Percentiles rank a stretch among this genome's conserved stretches.
These are phyloP conservation scores for Coix lacrymajobi DNA, from an alignment of 176 grass and related monocot species.

Conservation along the genomic window DNA sequence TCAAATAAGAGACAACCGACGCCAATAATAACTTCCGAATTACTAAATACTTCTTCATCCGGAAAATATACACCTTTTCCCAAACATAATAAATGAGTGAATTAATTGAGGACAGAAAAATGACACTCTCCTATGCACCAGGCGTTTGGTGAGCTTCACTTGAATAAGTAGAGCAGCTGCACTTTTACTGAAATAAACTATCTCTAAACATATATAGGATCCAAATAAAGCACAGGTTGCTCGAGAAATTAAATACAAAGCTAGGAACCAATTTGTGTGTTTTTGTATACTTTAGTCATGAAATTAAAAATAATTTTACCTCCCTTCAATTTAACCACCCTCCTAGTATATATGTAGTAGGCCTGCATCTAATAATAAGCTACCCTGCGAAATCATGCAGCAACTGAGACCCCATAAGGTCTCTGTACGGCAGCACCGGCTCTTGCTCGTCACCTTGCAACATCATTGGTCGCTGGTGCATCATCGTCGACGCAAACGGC, in stretches of 20 bases:
- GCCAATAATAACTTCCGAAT: neutral
- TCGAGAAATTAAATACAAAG: neutral
- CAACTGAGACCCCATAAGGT: slow-evolving; percentile 52
- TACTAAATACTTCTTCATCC: neutral
- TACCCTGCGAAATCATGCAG: slow-evolving; percentile 52
- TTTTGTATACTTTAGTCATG: neutral
- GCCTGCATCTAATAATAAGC: neutral
- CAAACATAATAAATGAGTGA: neutral
- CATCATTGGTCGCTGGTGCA: slow-evolving; percentile 9
- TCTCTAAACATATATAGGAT: neutral
- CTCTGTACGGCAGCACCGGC: slow-evolving; percentile 32
- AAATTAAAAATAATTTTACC: neutral
- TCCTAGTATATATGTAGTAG: neutral
- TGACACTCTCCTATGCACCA: neutral
- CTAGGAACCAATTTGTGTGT: neutral
- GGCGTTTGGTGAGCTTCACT: neutral
- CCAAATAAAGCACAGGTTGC: neutral
- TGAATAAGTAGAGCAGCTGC: neutral
- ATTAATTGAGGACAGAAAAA: neutral
- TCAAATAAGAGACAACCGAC: neutral
- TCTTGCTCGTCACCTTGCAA: slow-evolving; percentile 1
- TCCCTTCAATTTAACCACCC: neutral
- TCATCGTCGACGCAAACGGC: neutral
- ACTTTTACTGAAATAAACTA: neutral
- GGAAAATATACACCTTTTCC: neutral